Base-by-base conservation (phyloP, 2,329 filamentous ascomycete species). In the Claviceps quebecensis region DNA sequence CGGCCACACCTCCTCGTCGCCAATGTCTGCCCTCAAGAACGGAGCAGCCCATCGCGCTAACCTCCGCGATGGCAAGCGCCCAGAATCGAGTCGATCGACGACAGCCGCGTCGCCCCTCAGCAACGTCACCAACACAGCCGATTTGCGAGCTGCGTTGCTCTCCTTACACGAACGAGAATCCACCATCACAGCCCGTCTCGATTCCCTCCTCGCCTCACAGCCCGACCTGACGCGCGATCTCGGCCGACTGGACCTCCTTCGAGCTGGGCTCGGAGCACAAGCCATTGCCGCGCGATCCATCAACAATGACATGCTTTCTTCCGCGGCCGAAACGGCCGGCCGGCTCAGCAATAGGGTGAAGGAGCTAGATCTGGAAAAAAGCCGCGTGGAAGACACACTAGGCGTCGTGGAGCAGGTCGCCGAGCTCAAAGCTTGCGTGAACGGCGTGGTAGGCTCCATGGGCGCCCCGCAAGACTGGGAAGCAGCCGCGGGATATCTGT, bases 391-490 rank as follows among this genome's bases (percentile, higher is more conserved):
- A 65, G 84, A 89, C 48, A 97, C 93, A 0, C 72, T 98, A 52
- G 78, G 84, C 8, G 89, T 97, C 3, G 93, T 97, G 11, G 91
- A 97, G 67, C 90, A 96, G 70, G 91, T 98, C 14, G 86, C 87
- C 5, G 93, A 98, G 73, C 83, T 98, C 57, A 97, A 97, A 70
- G 87, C 93, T 8, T 98, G 93, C 65, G 87, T 97, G 38, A 81
- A 96, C 54, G 93, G 93, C 44, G 90, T 97, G 11, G 83, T 91
- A 26, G 93, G 90, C 17, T 94, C 87, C 54, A 98, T 98, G 93
- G 93, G 91, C 37, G 91, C 90, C 4, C 88, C 93, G 43, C 93
- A 98, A 67, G 93, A 98, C 70, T 98, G 93, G 93, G 93, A 98
- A 68, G 93, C 88, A 3, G 93, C 93, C 3, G 93, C 93, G 2